Evolutionary conservation across 129 eudicot genomes (phyloP).

Genomic region (Apium graveolens): DNA sequence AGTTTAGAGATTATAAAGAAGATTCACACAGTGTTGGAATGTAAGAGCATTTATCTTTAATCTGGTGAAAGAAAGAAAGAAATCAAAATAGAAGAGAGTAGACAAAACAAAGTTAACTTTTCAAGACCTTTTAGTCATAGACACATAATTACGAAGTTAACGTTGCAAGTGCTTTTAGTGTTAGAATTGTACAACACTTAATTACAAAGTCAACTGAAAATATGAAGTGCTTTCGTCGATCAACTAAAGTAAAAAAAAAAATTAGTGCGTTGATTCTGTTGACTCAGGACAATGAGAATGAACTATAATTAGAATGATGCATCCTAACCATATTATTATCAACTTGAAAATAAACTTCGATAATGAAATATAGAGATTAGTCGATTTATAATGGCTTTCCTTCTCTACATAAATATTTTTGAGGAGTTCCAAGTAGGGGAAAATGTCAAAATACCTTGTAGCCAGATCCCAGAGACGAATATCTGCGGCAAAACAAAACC

Average conservation of each 20-base stretch:
- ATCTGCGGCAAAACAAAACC: constrained; percentile 41
- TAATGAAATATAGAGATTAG: neutral
- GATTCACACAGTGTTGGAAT: neutral
- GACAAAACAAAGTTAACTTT: no score
- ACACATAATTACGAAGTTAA: no score
- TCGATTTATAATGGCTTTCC: neutral
- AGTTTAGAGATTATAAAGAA: neutral
- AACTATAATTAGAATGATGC: neutral
- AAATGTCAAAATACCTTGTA: constrained; percentile 42
- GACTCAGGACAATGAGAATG: no score
- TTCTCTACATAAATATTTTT: neutral
- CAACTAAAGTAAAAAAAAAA: no score
- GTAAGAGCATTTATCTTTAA: no score
- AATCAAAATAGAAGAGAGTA: no score
- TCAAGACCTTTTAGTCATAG: no score
- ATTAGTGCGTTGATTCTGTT: neutral
- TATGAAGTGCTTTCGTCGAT: neutral
- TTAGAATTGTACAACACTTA: neutral
- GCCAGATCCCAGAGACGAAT: constrained; percentile 99
- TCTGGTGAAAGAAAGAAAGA: neutral
- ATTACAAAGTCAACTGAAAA: neutral
- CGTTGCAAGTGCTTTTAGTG: no score
- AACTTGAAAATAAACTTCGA: neutral
- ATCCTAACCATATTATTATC: neutral
- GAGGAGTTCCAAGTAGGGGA: neutral